phyloP scores from a whole-genome alignment of 83 land plant genomes.

The Picea mariana region DNA sequence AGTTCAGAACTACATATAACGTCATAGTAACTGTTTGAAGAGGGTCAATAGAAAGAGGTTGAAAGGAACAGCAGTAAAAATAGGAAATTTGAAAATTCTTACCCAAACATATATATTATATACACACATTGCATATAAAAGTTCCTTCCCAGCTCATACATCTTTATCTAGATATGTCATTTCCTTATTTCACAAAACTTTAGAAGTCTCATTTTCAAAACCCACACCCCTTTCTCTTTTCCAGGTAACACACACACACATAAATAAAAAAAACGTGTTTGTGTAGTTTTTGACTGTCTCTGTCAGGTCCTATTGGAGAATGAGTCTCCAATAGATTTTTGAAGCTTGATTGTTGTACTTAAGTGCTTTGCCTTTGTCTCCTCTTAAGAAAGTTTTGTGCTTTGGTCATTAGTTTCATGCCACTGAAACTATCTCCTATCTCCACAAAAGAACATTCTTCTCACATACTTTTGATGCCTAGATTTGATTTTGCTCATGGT shows the following conservation, averaged over 20 bases:
- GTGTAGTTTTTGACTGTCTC: background rate
- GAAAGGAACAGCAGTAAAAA: background rate
- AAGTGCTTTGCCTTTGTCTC: background rate
- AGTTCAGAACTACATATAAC: background rate
- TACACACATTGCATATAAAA: too few species aligned
- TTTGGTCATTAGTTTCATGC: conserved; percentile 3
- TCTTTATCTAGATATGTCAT: too few species aligned
- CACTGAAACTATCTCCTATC: background rate
- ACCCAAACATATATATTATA: too few species aligned
- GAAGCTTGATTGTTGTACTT: background rate
- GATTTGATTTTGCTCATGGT: background rate
- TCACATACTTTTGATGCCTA: background rate
- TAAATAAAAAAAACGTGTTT: background rate
- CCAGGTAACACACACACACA: background rate
- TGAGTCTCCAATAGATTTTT: background rate
- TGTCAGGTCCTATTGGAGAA: background rate
- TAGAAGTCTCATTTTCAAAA: too few species aligned
- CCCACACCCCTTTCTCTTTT: too few species aligned
- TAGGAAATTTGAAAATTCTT: too few species aligned
- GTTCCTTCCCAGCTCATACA: too few species aligned
- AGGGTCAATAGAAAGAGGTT: background rate
- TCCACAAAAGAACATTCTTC: background rate
- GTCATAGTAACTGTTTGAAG: background rate
- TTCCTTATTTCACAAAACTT: too few species aligned
- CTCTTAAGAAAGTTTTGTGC: background rate